phyloP scores from a whole-genome alignment of 108 stramenopile species.

The Thalassiosira profunda region DNA sequence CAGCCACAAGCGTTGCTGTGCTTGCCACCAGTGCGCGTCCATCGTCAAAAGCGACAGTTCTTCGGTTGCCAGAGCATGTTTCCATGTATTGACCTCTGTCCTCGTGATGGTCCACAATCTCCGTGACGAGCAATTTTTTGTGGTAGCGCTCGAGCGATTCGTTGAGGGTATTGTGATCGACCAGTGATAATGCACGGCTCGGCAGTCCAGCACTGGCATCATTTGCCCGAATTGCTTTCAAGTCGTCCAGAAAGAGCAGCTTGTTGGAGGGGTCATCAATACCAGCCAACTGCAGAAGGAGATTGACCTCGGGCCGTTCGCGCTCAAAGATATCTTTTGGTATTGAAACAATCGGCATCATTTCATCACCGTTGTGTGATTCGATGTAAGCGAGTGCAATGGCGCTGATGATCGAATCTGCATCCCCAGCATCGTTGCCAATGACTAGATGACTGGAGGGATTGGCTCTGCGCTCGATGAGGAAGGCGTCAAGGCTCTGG shows the following conservation, averaged over 20 bases:
- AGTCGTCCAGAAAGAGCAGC: conserved; percentile 55
- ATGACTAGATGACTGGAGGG: conserved; percentile 56
- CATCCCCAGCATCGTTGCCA: conserved; percentile 91
- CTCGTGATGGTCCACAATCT: conserved; percentile 85
- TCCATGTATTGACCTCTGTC: conserved; percentile 63
- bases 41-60: conserved; percentile 71
- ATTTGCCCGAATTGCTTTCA: conserved; percentile 2
- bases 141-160: conserved; percentile 10
- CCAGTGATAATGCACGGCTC: no score
- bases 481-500: conserved; percentile 11
- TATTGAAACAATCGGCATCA: conserved; percentile 48
- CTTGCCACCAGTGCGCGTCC: conserved; percentile 58
- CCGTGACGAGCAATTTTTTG: conserved; percentile 49
- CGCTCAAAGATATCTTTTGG: conserved; percentile 24
- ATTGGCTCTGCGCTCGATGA: conserved; percentile 29
- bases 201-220: no score
- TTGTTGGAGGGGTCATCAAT: conserved; percentile 34
- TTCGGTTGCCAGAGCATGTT: conserved; percentile 44
- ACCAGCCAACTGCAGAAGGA: conserved; percentile 61
- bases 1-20: conserved; percentile 68
- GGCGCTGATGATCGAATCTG: conserved; percentile 82
- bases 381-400: conserved; percentile 72
- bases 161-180: conserved; percentile 76
- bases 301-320: conserved; percentile 67
- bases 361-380: conserved; percentile 13